Evolutionary conservation across 768 basidiomycete genomes (phyloP), one percentile per base, ranked within the genome.

Genomic region (Termitomyces sp.): DNA sequence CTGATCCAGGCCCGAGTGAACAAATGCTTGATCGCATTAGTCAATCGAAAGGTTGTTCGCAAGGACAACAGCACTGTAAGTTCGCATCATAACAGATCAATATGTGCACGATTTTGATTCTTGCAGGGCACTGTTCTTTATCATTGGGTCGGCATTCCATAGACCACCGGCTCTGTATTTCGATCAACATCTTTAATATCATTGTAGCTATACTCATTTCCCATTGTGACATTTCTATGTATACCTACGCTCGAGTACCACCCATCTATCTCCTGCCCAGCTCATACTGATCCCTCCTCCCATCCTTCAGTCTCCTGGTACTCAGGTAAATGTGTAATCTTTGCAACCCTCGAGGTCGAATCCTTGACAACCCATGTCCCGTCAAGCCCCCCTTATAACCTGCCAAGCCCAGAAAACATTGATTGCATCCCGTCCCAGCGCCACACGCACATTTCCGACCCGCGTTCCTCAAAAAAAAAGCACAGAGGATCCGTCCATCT

Each of bases 1-100:
- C 79, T 96, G 37, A 91, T 86, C 52, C 94, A 96, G 73, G 89
- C 93, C 8, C 80, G 90, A 42, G 94, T 93, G 41, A 96, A 97
- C 70, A 95, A 93, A 68, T 96, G 93, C 63, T 77, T 98, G 37
- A 93, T 98, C 52, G 91, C 93, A 2, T 75, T 98, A 7, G 93
- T 95, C 4, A 88, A 88, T 66, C 80, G 91, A 48, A 96, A 95
- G 66, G 79, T 91, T 19, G 89, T 94, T 0, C 76, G 75, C 55
- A 95, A 94, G 69, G 85, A 89, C 42, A 89, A 77, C 48, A 74
- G 73, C 48, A 80, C 84, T 2, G 85, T 86, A 56, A 49, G 83
- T 63, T 42, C 14, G 25, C 19, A 34, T 23, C 6, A 8, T 2
- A 40, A 16, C 8, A 17, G 39, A 2, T 30, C 40, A 42, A 47